A percentile compares a stretch with the other conserved stretches of the same genome.
Conservation (phyloP, 192 early-diverging fungal species). For the Gamsiella multidivaricata region DNA sequence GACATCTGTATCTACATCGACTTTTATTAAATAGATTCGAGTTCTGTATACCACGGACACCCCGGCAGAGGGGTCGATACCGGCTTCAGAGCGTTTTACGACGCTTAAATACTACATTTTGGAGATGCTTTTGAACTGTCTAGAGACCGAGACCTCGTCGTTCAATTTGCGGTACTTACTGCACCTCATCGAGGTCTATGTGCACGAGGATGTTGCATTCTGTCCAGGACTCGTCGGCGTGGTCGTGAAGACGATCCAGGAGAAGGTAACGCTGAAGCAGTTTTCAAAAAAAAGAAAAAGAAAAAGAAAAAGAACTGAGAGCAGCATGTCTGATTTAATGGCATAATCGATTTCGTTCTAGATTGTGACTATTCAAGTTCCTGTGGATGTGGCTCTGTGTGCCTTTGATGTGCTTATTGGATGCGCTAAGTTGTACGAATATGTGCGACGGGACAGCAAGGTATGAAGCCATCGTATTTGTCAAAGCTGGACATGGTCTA, state of each 20-base stretch:
- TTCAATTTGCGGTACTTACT: conserved; percentile 74
- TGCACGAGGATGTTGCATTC: conserved; percentile 78
- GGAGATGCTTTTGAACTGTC: conserved; percentile 73
- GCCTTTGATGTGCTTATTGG: conserved; percentile 74
- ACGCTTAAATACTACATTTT: conserved; percentile 75
- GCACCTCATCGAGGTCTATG: conserved; percentile 77
- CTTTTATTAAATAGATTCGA: conserved; percentile 42
- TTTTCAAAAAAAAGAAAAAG: conserved; percentile 3
- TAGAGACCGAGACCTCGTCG: conserved; percentile 70
- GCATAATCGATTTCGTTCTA: conserved; percentile 16
- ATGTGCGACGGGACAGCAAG: conserved; percentile 75
- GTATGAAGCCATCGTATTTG: conserved; percentile 36
- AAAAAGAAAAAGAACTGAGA: background rate
- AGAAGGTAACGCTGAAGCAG: conserved; percentile 67
- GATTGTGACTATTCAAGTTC: conserved; percentile 69
- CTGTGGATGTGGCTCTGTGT: conserved; percentile 66
- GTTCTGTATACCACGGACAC: conserved; percentile 57
- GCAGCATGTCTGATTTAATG: background rate
- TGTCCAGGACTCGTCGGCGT: conserved; percentile 76
- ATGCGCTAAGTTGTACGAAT: conserved; percentile 70
- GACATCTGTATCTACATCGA: background rate
- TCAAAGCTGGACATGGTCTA: too few species aligned
- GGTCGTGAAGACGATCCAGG: conserved; percentile 78
- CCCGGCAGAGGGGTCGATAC: conserved; percentile 25
- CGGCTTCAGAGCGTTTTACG: conserved; percentile 53